phyloP scores from a whole-genome alignment of 257 asterid genomes.

The Gentiana macrophylla region DNA sequence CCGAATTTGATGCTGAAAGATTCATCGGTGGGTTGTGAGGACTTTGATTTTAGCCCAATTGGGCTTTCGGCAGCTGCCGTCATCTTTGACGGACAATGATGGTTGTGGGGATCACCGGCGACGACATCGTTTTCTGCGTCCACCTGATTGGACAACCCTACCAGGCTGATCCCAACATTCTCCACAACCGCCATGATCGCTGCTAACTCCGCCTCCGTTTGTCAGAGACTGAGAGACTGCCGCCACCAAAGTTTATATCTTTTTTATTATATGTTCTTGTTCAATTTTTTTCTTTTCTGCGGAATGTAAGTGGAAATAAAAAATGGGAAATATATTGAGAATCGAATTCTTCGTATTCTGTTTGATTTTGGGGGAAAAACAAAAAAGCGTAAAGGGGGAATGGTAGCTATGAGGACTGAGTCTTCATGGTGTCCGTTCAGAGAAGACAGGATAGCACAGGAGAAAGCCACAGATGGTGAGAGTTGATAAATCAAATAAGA shows the following conservation, averaged over 20 bases:
- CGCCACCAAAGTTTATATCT: not conserved
- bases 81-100: constrained; percentile 29
- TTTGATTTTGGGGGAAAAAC: too few relatives aligned
- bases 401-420: too few relatives aligned
- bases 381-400: too few relatives aligned
- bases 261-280: not conserved
- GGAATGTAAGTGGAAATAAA: not conserved
- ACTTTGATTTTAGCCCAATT: not conserved
- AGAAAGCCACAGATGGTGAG: constrained; percentile 4
- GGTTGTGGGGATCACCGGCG: constrained; percentile 21
- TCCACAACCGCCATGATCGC: constrained; percentile 83
- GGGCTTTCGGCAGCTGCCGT: constrained; percentile 1
- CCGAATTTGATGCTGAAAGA: not conserved
- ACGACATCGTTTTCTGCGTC: constrained; percentile 32
- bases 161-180: constrained; percentile 41
- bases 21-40: constrained; percentile 5
- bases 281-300: constrained; percentile 4
- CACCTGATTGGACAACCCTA: constrained; percentile 45
- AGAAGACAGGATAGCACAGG: too few relatives aligned
- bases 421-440: too few relatives aligned
- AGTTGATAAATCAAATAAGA: constrained; percentile 22
- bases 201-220: constrained; percentile 12
- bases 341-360: not conserved
- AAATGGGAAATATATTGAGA: not conserved
- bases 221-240: constrained; percentile 5